phyloP scores from a whole-genome alignment of 2,329 filamentous ascomycete species.

The Emmonsiellopsis sp. region DNA sequence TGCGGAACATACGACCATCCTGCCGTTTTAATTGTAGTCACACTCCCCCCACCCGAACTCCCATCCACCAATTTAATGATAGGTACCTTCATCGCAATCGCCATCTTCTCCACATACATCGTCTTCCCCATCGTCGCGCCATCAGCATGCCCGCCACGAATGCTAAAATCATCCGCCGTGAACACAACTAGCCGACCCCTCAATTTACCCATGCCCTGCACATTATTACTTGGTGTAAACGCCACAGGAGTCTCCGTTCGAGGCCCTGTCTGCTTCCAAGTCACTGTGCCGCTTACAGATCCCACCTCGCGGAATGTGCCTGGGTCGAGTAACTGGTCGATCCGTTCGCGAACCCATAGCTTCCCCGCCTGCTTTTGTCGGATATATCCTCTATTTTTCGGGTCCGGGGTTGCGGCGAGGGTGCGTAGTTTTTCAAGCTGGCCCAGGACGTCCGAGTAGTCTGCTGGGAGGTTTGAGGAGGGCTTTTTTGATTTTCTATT shows the following conservation, averaged over 20 bases:
- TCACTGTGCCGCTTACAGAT: constrained; percentile 50
- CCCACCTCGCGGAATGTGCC: constrained; percentile 52
- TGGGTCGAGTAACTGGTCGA: constrained; percentile 49
- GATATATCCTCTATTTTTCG: constrained; percentile 48
- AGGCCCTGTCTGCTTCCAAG: constrained; percentile 42
- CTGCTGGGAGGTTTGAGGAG: constrained; percentile 41
- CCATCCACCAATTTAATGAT: constrained; percentile 59
- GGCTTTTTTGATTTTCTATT: constrained; percentile 20
- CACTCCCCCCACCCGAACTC: constrained; percentile 53
- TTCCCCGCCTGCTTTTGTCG: constrained; percentile 57
- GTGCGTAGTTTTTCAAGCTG: constrained; percentile 45
- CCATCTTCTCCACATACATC: constrained; percentile 54
- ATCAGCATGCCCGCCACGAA: constrained; percentile 56
- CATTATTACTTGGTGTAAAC: constrained; percentile 54
- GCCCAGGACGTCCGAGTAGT: constrained; percentile 54
- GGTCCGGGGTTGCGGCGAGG: constrained; percentile 48
- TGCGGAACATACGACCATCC: constrained; percentile 55
- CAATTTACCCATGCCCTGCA: constrained; percentile 50
- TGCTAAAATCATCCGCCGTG: constrained; percentile 56
- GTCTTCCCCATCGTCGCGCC: constrained; percentile 51
- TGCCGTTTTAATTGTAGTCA: constrained; percentile 48
- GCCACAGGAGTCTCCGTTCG: constrained; percentile 34
- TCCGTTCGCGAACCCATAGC: constrained; percentile 55
- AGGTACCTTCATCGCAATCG: constrained; percentile 47
- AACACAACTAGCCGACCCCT: constrained; percentile 48